Conservation (phyloP, 2,329 filamentous ascomycete species). For the Zasmidium citrigriseum region DNA sequence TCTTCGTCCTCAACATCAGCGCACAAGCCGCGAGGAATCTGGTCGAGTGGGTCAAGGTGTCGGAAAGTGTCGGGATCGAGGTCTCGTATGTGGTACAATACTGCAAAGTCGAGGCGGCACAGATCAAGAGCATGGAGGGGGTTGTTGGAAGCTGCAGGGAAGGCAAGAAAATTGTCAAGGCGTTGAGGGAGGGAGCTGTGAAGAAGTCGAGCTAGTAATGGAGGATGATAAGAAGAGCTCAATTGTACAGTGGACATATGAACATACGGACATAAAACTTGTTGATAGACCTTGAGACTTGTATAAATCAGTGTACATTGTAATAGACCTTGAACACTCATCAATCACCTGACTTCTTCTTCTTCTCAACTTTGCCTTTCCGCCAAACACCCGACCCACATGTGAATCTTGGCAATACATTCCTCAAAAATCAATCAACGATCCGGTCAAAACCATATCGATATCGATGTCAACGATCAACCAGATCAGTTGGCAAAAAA, state of each 20-base stretch:
- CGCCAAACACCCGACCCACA: too few relatives aligned
- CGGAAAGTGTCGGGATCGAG: slow-evolving; percentile 12
- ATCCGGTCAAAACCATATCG: too few relatives aligned
- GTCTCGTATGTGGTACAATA: slow-evolving; percentile 19
- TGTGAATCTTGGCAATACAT: too few relatives aligned
- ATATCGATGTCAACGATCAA: too few relatives aligned
- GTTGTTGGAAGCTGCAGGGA: slow-evolving; percentile 13
- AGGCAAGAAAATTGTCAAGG: slow-evolving; percentile 20
- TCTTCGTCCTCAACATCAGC: slow-evolving; percentile 10
- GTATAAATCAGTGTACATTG: too few relatives aligned
- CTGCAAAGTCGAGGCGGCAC: slow-evolving; percentile 12
- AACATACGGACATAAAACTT: neutral
- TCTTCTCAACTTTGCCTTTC: too few relatives aligned
- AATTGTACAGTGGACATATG: neutral
- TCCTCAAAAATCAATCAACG: too few relatives aligned
- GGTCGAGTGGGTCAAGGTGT: slow-evolving; percentile 12
- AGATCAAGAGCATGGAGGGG: slow-evolving; percentile 11
- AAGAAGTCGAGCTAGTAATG: neutral
- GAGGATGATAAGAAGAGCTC: neutral
- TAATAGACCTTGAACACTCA: too few relatives aligned
- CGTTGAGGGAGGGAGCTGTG: neutral
- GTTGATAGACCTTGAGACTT: too few relatives aligned
- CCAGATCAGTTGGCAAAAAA: too few relatives aligned
- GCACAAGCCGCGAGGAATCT: slow-evolving; percentile 6
- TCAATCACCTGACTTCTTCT: too few relatives aligned